A percentile compares a stretch with the other conserved stretches of the same genome.
Evolutionary conservation across 176 grass and related monocot genomes (phyloP).

Genomic region (Stipa capillata): DNA sequence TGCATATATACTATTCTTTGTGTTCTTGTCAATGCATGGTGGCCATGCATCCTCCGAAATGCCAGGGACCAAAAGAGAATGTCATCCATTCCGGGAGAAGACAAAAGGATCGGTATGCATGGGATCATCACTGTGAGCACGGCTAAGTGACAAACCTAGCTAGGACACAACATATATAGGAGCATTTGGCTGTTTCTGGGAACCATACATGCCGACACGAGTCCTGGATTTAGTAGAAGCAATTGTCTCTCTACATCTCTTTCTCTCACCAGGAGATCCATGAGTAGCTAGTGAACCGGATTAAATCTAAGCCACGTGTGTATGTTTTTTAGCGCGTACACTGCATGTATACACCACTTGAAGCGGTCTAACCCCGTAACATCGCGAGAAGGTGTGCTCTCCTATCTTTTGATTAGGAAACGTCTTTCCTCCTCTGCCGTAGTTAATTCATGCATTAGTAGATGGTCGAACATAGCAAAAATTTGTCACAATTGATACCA

Average conservation of each 20-base stretch:
- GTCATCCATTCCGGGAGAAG: background rate
- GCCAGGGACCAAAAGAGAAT: background rate
- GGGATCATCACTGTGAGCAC: no score
- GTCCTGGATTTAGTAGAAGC: background rate
- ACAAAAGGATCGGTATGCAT: background rate
- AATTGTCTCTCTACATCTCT: background rate
- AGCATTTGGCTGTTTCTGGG: background rate
- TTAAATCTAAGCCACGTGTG: background rate
- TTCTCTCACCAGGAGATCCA: constrained; percentile 8
- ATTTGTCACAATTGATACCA: no score
- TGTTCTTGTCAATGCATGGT: background rate
- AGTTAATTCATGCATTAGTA: no score
- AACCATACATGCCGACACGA: background rate
- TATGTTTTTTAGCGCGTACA: no score
- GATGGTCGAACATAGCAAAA: no score
- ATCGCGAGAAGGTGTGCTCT: no score
- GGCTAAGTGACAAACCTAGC: background rate
- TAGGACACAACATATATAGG: background rate
- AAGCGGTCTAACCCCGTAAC: no score
- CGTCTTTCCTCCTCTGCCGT: no score
- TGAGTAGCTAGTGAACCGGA: background rate
- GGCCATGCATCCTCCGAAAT: background rate
- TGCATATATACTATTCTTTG: background rate
- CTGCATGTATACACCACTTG: no score
- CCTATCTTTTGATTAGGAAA: no score